Percentiles rank a stretch among this genome's conserved stretches.
These are phyloP conservation scores for Pulchroboletus neoregius DNA, from an alignment of 1,284 basidiomycete species.

Conservation along the genomic window DNA sequence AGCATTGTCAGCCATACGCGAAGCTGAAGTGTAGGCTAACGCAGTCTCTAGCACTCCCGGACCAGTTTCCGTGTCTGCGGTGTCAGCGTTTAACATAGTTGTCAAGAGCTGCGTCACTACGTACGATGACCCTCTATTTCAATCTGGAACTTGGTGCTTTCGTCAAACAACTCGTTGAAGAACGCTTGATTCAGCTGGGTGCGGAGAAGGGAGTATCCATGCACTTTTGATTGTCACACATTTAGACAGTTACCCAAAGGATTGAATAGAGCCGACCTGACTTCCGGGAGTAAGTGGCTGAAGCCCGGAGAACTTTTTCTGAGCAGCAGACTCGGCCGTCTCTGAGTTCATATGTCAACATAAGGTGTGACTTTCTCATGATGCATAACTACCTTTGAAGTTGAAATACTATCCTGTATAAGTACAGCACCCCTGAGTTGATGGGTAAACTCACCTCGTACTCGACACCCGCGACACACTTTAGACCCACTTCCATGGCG, in stretches of 20 bases:
- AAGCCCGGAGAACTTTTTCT: slow-evolving; percentile 77
- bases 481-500: slow-evolving; percentile 48
- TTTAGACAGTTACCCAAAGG: slow-evolving; percentile 8
- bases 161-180: slow-evolving; percentile 86
- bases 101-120: slow-evolving; percentile 28
- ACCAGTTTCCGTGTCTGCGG: slow-evolving; percentile 89
- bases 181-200: slow-evolving; percentile 88
- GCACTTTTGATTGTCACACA: slow-evolving; percentile 53
- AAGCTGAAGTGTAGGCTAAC: slow-evolving; percentile 81
- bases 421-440: background rate
- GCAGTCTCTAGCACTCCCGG: slow-evolving; percentile 94
- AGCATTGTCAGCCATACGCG: slow-evolving; percentile 93
- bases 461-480: slow-evolving; percentile 80
- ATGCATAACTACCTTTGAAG: slow-evolving; percentile 62
- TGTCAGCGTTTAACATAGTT: slow-evolving; percentile 1
- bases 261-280: slow-evolving; percentile 41
- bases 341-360: slow-evolving; percentile 44
- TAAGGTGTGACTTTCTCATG: background rate
- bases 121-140: slow-evolving; percentile 89
- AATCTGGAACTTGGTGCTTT: slow-evolving; percentile 70
- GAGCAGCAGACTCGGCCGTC: slow-evolving; percentile 67
- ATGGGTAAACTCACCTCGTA: slow-evolving; percentile 65
- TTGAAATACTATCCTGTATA: slow-evolving; percentile 81
- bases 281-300: slow-evolving; percentile 87
- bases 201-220: slow-evolving; percentile 87